Percentiles rank a stretch among this genome's conserved stretches.
Evolutionary conservation across 257 asterid genomes (phyloP).

Genomic region (Primulina huaijiensis): DNA sequence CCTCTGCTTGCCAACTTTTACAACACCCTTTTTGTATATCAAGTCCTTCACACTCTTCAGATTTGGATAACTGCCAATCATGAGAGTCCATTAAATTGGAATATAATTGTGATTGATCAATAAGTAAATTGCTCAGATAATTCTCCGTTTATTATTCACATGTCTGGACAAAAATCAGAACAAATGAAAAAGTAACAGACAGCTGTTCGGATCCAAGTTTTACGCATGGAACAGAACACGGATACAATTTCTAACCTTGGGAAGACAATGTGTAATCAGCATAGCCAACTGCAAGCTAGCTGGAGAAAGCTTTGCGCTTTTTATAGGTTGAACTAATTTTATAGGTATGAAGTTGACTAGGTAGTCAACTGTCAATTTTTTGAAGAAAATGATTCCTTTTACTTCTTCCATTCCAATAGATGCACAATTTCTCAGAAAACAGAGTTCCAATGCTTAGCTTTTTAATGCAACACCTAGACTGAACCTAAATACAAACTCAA

Average conservation of each 20-base stretch:
- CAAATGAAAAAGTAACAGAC: no score
- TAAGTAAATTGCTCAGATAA: conserved; percentile 1
- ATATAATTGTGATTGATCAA: not conserved
- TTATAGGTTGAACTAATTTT: not conserved
- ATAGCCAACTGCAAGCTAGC: not conserved
- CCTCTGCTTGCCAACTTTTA: conserved; percentile 54
- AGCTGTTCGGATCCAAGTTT: not conserved
- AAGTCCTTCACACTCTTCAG: conserved; percentile 83
- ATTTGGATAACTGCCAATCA: conserved; percentile 66
- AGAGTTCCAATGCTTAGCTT: not conserved
- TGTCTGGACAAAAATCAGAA: not conserved
- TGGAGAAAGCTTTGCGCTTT: not conserved
- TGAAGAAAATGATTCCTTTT: not conserved
- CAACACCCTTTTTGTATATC: conserved; percentile 87
- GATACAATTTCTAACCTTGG: not conserved
- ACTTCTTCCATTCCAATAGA: conserved; percentile 8
- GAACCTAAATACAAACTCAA: not conserved
- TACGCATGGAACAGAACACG: not conserved
- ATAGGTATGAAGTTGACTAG: not conserved
- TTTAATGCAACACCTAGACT: not conserved
- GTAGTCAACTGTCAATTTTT: not conserved
- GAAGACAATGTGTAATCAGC: not conserved
- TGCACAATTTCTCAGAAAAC: conserved; percentile 3
- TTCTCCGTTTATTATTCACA: not conserved
- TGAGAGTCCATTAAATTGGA: conserved; percentile 5